Conservation (phyloP, 2,329 filamentous ascomycete species). For the Penicillium vulpinum region DNA sequence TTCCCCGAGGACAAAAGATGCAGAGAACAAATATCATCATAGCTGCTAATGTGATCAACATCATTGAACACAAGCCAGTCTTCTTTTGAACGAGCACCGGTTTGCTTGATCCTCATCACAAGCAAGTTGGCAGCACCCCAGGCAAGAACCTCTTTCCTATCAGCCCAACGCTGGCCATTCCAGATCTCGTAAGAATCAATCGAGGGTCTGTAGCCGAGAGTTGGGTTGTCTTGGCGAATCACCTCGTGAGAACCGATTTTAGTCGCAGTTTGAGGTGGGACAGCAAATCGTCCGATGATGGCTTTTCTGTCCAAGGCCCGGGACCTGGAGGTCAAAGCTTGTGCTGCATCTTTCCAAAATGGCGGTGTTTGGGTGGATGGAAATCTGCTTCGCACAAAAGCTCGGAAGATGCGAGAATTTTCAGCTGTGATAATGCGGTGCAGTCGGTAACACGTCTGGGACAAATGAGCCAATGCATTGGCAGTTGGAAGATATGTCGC, state of each 20-base stretch:
- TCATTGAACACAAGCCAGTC: slow-evolving; percentile 57
- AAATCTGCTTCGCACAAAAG: slow-evolving; percentile 52
- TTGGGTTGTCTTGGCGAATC: slow-evolving; percentile 50
- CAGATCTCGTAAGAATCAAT: slow-evolving; percentile 60
- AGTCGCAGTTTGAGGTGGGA: slow-evolving; percentile 46
- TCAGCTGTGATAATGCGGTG: slow-evolving; percentile 48
- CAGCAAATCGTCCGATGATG: slow-evolving; percentile 55
- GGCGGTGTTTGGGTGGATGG: slow-evolving; percentile 46
- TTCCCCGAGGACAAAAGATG: slow-evolving; percentile 50
- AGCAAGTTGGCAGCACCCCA: slow-evolving; percentile 63
- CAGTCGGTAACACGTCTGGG: slow-evolving; percentile 49
- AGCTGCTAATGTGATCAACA: slow-evolving; percentile 51
- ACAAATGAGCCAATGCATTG: slow-evolving; percentile 46
- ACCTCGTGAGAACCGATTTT: slow-evolving; percentile 35
- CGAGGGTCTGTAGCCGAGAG: slow-evolving; percentile 59
- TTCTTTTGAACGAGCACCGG: slow-evolving; percentile 35
- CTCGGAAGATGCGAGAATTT: slow-evolving; percentile 50
- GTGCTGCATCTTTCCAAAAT: slow-evolving; percentile 53
- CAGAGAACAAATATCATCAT: slow-evolving; percentile 61
- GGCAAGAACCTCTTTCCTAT: slow-evolving; percentile 57
- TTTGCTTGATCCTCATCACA: slow-evolving; percentile 51
- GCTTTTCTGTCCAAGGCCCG: slow-evolving; percentile 59
- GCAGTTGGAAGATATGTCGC: slow-evolving; percentile 47
- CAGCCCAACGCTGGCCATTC: slow-evolving; percentile 48
- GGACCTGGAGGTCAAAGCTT: slow-evolving; percentile 57